Percentiles rank a stretch among this genome's conserved stretches.
phyloP scores from a whole-genome alignment of 345 rosid genomes.

The Gossypium stocksii region DNA sequence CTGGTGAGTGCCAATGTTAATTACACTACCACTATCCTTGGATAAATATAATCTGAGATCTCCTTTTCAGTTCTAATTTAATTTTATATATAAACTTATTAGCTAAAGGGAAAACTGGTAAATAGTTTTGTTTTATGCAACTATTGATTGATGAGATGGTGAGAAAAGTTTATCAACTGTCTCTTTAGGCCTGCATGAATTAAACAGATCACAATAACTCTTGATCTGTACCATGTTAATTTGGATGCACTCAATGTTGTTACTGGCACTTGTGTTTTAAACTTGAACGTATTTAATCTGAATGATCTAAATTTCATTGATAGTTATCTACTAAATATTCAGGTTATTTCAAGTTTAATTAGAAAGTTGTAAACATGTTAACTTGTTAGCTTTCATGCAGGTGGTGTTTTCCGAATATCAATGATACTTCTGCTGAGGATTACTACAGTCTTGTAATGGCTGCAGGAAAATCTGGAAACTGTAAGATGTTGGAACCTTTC shows the following conservation, averaged over 20 bases:
- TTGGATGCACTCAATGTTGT: neutral
- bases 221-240: neutral
- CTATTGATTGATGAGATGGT: neutral
- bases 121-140: neutral
- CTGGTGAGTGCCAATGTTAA: neutral
- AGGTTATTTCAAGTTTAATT: neutral
- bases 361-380: neutral
- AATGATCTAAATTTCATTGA: neutral
- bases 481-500: conserved; percentile 61
- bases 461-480: conserved; percentile 66
- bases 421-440: conserved; percentile 62
- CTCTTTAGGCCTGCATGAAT: neutral
- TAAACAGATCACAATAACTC: neutral
- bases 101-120: neutral
- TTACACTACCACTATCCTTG: neutral
- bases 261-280: neutral
- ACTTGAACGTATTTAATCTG: neutral
- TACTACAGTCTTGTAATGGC: conserved; percentile 65
- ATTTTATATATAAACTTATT: neutral
- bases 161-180: conserved; percentile 1
- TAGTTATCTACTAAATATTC: neutral
- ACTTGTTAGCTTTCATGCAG: conserved; percentile 37
- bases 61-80: neutral
- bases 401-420: conserved; percentile 54
- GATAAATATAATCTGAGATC: neutral